phyloP scores from a whole-genome alignment of 139 green algal genomes.

The Choricystis sp. region DNA sequence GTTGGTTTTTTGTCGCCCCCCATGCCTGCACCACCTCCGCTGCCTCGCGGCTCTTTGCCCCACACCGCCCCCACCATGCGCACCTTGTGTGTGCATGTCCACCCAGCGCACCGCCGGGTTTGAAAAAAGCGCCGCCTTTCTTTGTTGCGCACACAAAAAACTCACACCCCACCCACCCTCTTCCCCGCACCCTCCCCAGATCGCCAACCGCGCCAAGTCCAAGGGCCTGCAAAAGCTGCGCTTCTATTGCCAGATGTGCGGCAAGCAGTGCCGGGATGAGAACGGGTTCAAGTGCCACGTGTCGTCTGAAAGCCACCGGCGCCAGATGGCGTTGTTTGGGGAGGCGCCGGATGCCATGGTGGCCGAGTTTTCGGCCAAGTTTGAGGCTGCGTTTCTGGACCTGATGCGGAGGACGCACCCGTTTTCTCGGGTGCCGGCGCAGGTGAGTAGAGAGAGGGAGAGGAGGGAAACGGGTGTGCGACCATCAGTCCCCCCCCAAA shows the following conservation, averaged over 20 bases:
- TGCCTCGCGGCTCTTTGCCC: too few species aligned
- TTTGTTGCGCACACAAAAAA: too few species aligned
- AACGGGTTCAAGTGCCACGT: constrained; percentile 98
- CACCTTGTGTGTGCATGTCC: too few species aligned
- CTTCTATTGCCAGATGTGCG: constrained; percentile 83
- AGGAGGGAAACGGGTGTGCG: constrained; percentile 6
- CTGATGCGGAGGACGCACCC: constrained; percentile 63
- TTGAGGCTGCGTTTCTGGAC: constrained; percentile 78
- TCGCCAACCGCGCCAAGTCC: constrained; percentile 89
- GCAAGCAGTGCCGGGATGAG: constrained; percentile 95
- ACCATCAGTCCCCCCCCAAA: too few species aligned
- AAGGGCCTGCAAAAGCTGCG: constrained; percentile 92
- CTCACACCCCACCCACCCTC: neutral
- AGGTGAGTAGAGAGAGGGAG: constrained; percentile 16
- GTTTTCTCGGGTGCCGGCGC: constrained; percentile 54
- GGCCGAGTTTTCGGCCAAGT: constrained; percentile 72
- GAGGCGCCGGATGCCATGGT: constrained; percentile 58
- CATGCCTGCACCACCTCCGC: too few species aligned
- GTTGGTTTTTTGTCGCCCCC: too few species aligned
- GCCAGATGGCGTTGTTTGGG: constrained; percentile 83
- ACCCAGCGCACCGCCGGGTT: too few species aligned
- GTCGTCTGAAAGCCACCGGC: constrained; percentile 52
- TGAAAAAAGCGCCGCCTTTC: too few species aligned
- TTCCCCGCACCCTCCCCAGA: constrained; percentile 10
- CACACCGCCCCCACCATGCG: too few species aligned